Evolutionary conservation across 2,329 filamentous ascomycete genomes (phyloP), one percentile per base, ranked within the genome.

Genomic region (Phialocephala sp.): DNA sequence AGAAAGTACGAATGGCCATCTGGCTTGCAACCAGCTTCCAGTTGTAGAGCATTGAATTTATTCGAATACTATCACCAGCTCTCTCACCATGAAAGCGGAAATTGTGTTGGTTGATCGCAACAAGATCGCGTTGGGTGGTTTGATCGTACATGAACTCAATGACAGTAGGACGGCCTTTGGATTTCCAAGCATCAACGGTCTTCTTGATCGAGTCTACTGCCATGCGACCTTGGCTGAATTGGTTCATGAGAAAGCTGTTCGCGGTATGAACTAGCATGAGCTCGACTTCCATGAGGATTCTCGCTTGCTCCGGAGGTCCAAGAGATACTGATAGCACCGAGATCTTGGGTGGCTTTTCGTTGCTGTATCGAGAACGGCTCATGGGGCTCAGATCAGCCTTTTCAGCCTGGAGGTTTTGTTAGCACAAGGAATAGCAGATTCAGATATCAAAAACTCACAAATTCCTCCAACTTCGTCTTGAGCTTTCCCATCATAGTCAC

Each of bases 121-220:
- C 79, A 5, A 86, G 72, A 22, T 81, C 78, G 12, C 79, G 77
- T 69, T 86, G 83, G 9, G 82, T 84, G 22, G 73, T 73, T 72
- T 84, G 81, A 71, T 85, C 83, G 69, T 83, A 85, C 68, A 80
- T 79, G 71, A 85, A 85, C 65, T 85, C 80, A 9, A 79, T 75
- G 24, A 85, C 82, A 47, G 78, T 77, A 18, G 81, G 79, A 12
- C 82, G 76, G 58, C 83, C 82, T 64, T 81, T 82, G 1, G 77
- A 76, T 37, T 73, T 76, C 83, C 83, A 77, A 8, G 54, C 59
- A 32, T 76, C 74, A n/a, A 72, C 70, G 1, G 68, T 72, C 62
- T 72, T 75, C 63, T 74, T 76, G 41, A 76, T 71, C 4, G 72
- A 68, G 43, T 76, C 74, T 6, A 73, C 63, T 11, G 66, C 58